These are phyloP conservation scores for Phytomonas serpens DNA, from an alignment of 208 protist genomes.

Conservation along the genomic window DNA sequence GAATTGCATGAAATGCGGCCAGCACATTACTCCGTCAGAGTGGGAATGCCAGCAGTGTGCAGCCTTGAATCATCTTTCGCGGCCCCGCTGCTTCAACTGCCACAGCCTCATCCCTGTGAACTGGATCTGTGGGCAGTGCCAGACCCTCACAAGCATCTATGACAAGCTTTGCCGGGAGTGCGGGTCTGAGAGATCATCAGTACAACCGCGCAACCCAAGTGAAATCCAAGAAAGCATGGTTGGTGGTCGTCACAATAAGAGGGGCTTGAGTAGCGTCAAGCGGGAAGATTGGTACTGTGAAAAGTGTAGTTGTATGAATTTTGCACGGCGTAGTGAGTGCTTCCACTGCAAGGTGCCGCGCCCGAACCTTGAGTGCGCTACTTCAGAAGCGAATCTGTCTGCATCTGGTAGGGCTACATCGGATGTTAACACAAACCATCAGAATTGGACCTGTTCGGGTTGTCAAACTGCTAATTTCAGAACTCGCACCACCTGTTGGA, in stretches of 20 bases:
- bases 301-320: constrained; percentile 66
- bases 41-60: constrained; percentile 80
- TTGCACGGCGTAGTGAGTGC: constrained; percentile 53
- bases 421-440: constrained; percentile 20
- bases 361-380: background rate
- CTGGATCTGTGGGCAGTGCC: constrained; percentile 59
- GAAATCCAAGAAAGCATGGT: constrained; percentile 16
- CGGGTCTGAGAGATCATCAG: constrained; percentile 23
- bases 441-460: constrained; percentile 77
- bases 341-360: constrained; percentile 51
- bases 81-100: constrained; percentile 74
- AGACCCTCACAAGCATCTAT: constrained; percentile 64
- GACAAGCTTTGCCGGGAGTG: constrained; percentile 61
- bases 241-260: background rate
- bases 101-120: constrained; percentile 48
- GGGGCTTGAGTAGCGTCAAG: constrained; percentile 1
- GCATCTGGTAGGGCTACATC: background rate
- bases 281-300: constrained; percentile 67
- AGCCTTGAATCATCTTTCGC: constrained; percentile 70
- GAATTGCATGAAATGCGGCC: constrained; percentile 43
- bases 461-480: constrained; percentile 84
- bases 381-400: background rate
- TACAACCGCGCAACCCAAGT: constrained; percentile 33
- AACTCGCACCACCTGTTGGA: constrained; percentile 73
- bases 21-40: constrained; percentile 47